Base-by-base conservation (phyloP, 805 yeast species). In the Kodamaea lidongshanica region DNA sequence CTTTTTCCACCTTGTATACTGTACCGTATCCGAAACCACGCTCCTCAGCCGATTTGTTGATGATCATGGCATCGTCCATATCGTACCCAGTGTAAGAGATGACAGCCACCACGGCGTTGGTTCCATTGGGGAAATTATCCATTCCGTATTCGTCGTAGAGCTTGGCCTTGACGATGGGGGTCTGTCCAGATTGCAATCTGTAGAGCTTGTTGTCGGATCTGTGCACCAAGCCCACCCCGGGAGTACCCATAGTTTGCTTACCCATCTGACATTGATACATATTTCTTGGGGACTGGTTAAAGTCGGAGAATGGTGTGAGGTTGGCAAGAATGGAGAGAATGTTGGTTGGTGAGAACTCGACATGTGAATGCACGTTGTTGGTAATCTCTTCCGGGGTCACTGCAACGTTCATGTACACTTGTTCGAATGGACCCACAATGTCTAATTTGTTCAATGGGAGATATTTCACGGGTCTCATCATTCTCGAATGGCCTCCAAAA, bases 191-290 rank as follows among this genome's bases (percentile, higher is more conserved):
- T 61, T 92, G 98, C 45, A 92, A 66, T 48, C 89, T 78, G 62
- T 92, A 92, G 37, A 92, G 65, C 57, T 89, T 92, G 66, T 92
- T 92, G 58, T 92, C 98, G 1, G 95, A 82, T 59, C 98, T 75
- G 58, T 87, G 95, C 25, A 67, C 74, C 32, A 89, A 67, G 0
- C 94, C 97, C 41, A 92, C 95, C 64, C 97, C 97, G 6, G 98
- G 98, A 4, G 98, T 92, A 61, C 98, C 98, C 98, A 92, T 92
- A 12, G 98, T 89, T 68, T 92, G 98, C 66, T 92, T 92, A 76
- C 96, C 97, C 98, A 92, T 92, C 72, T 92, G 98, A 65, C 98
- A 92, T 67, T 92, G 98, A 59, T 92, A 92, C 97, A 92, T 92
- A 58, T 92, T 92, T 77, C 98, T 83, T 51, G 98, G 98, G 16